Evolutionary conservation across 768 basidiomycete genomes (phyloP).

Genomic region (Mycena olivaceomarginata): DNA sequence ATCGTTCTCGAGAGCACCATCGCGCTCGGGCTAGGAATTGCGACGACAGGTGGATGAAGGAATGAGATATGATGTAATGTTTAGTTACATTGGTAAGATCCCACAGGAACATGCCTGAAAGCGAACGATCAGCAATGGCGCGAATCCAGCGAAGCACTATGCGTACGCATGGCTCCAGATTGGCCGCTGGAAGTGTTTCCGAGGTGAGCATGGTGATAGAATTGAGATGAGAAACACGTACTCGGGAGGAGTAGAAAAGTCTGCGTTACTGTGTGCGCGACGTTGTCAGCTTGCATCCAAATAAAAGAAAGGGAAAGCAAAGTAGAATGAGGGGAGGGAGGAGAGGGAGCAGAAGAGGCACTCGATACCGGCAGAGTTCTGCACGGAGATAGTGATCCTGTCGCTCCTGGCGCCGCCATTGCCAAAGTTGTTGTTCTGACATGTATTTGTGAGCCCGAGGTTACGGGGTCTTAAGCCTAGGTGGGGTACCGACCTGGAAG

Average conservation of each 20-base stretch:
- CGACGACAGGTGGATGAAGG: constrained; percentile 22
- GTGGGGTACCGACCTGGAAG: neutral
- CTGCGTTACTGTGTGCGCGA: neutral
- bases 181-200: constrained; percentile 50
- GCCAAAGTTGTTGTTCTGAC: constrained; percentile 3
- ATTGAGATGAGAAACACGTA: neutral
- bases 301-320: too few species aligned
- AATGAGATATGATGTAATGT: constrained; percentile 43
- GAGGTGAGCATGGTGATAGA: neutral
- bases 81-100: too few species aligned
- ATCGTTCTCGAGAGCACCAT: constrained; percentile 81
- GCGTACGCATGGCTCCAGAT: constrained; percentile 62
- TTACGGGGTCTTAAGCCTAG: too few species aligned
- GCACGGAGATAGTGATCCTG: neutral
- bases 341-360: too few species aligned
- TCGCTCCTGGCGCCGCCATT: neutral
- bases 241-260: constrained; percentile 8
- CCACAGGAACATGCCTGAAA: constrained; percentile 61
- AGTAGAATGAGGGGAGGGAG: too few species aligned
- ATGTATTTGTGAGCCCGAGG: too few species aligned
- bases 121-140: neutral
- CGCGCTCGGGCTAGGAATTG: constrained; percentile 69
- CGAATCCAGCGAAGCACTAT: constrained; percentile 4
- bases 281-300: too few species aligned
- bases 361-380: neutral